Percentiles rank a stretch among this genome's conserved stretches.
These are phyloP conservation scores for Aspergillus ibericus DNA, from an alignment of 2,329 filamentous ascomycete species.

Conservation along the genomic window DNA sequence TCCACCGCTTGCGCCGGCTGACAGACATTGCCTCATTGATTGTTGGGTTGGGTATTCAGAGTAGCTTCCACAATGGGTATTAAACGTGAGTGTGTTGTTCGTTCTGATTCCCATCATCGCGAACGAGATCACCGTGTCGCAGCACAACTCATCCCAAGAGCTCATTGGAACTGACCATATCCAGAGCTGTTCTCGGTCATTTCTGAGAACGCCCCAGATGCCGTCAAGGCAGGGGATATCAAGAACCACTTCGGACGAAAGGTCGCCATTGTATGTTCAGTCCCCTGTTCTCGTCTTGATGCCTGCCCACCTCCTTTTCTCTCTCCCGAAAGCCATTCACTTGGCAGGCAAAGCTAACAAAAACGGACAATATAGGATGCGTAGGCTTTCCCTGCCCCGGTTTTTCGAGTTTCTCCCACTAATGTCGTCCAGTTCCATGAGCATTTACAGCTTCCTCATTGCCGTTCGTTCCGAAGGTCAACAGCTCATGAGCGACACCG, in stretches of 20 bases:
- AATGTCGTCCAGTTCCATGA: constrained; percentile 72
- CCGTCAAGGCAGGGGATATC: constrained; percentile 95
- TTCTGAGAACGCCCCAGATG: constrained; percentile 90
- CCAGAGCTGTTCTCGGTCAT: constrained; percentile 74
- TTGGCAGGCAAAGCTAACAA: not conserved
- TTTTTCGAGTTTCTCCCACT: constrained; percentile 11
- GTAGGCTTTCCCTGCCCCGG: constrained; percentile 36
- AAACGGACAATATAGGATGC: constrained; percentile 53
- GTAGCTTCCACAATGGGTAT: constrained; percentile 48
- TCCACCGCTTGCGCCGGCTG: not conserved
- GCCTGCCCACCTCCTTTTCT: no score
- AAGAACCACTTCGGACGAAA: constrained; percentile 99
- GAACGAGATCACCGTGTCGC: constrained; percentile 38
- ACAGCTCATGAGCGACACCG: constrained; percentile 90
- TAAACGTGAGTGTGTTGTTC: constrained; percentile 44
- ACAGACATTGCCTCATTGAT: not conserved
- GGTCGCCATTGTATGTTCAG: constrained; percentile 79
- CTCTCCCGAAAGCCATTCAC: constrained; percentile 12
- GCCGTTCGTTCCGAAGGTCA: constrained; percentile 96
- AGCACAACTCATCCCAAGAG: constrained; percentile 56
- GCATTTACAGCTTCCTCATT: constrained; percentile 97
- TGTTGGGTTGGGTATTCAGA: not conserved
- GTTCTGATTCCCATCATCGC: not conserved
- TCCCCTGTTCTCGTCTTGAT: not conserved
- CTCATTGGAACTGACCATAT: constrained; percentile 13